Evolutionary conservation across 176 grass and related monocot genomes (phyloP), one percentile per base, ranked within the genome.

Genomic region (Carex parvula): DNA sequence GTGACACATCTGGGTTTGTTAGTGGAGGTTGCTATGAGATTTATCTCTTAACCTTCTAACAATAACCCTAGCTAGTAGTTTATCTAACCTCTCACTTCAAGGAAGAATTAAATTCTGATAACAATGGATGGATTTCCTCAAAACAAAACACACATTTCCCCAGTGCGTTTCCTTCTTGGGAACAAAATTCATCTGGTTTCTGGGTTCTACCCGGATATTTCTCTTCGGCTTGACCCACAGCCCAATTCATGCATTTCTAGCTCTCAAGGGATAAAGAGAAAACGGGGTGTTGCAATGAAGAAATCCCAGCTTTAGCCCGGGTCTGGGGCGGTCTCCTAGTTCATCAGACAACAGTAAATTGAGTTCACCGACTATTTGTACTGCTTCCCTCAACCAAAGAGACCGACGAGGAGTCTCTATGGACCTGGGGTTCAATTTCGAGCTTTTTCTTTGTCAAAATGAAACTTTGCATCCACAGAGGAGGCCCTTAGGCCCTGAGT

Each of bases 1-100:
- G 84, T 73, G 97, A 99, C 80, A 90, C 92, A 65, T 60, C 85
- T 33, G 97, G 97, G 55, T 96, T 99, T 30, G 97, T 96, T 59
- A 99, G 93, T 81, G 97, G 97, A 84, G 97, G 97, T 85, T 95
- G 97, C 85, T 85, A 79, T 46, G 54, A 60, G 17, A 81, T 53
- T 67, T 86, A 53, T 44, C 58, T 56, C 69, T 60, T 83, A 88
- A 67, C 62, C 33, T 84, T 87, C 78, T 96, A 87, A 91, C 73
- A 22, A 29, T 83, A 89, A 92, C 88, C 84, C 68, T 84, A 94
- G 91, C 81, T 64, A 87, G n/a, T n/a, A n/a, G 70, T 85, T 92
- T 87, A 75, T 89, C 87, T 87, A 83, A 79, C 73, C 26, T 78
- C 48, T 33, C 24, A 61, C 80, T 84, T 91, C 69, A 74, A 72